A percentile compares a stretch with the other conserved stretches of the same genome.
phyloP scores from a whole-genome alignment of 768 basidiomycete genomes.

The Phlebiopsis flavidoalba region DNA sequence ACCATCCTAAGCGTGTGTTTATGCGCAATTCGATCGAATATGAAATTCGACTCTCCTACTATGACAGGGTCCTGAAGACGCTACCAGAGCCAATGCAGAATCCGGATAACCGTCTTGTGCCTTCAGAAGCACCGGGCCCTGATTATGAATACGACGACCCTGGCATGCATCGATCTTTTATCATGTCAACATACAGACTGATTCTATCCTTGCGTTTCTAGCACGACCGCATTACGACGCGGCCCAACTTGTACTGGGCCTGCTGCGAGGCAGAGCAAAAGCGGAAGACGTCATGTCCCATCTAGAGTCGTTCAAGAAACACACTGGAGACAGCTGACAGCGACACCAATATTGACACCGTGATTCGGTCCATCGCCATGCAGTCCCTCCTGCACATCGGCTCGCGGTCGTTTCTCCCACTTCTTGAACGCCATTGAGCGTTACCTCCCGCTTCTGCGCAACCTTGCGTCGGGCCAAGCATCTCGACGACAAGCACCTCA shows the following conservation, averaged over 20 bases:
- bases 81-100: constrained; percentile 79
- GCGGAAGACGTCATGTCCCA: constrained; percentile 76
- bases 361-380: constrained; percentile 73
- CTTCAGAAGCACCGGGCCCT: constrained; percentile 70
- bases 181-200: not conserved
- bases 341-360: constrained; percentile 57
- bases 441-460: constrained; percentile 74
- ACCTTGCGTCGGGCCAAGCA: constrained; percentile 44
- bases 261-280: constrained; percentile 77
- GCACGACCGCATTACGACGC: constrained; percentile 78
- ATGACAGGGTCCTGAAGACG: constrained; percentile 86
- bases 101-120: constrained; percentile 56
- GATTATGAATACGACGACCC: constrained; percentile 82
- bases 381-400: constrained; percentile 91
- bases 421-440: constrained; percentile 97
- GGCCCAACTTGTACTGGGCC: constrained; percentile 69
- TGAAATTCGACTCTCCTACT: constrained; percentile 88
- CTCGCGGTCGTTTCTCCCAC: constrained; percentile 93
- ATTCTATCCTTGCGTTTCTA: constrained; percentile 22
- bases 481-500: constrained; percentile 29
- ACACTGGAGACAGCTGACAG: constrained; percentile 55
- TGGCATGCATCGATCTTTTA: constrained; percentile 35
- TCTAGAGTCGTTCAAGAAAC: constrained; percentile 63
- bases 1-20: constrained; percentile 87
- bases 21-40: constrained; percentile 83